Percentiles rank a stretch among this genome's conserved stretches.
Conservation (phyloP, 2,329 filamentous ascomycete genomes). For the Periconia macrospinosa region DNA sequence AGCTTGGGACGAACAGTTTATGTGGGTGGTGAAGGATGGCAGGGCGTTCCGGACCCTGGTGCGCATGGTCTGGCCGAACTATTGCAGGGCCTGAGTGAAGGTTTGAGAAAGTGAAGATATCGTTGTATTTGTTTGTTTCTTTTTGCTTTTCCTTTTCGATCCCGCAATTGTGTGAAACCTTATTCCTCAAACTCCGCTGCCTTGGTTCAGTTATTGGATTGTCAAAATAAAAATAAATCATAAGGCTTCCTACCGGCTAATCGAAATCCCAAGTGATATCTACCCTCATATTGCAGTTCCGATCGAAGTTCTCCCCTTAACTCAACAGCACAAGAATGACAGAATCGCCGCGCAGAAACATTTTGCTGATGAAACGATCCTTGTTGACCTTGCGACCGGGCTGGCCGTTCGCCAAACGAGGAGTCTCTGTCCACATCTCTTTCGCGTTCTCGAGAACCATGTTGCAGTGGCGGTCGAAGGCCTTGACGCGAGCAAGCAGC, state of each 20-base stretch:
- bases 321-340: constrained; percentile 86
- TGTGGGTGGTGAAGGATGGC: constrained; percentile 74
- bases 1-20: constrained; percentile 84
- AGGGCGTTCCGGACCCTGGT: constrained; percentile 73
- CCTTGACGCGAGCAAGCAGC: constrained; percentile 94
- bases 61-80: constrained; percentile 82
- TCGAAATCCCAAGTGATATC: constrained; percentile 6
- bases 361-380: constrained; percentile 97
- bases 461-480: constrained; percentile 98
- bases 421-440: constrained; percentile 99
- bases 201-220: constrained; percentile 11
- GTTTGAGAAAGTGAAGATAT: constrained; percentile 40
- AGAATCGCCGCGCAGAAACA: constrained; percentile 88
- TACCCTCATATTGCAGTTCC: constrained; percentile 5
- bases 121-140: constrained; percentile 20
- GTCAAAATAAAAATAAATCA: neutral
- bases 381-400: constrained; percentile 93
- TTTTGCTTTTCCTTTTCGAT: constrained; percentile 13
- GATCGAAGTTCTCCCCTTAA: constrained; percentile 44
- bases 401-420: constrained; percentile 78
- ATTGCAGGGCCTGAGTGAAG: constrained; percentile 73
- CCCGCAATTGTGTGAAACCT: constrained; percentile 36
- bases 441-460: constrained; percentile 98
- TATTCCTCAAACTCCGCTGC: constrained; percentile 31
- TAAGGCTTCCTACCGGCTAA: constrained; percentile 9